Percentiles rank a stretch among this genome's conserved stretches.
These are phyloP conservation scores for Microdochium paspali DNA, from an alignment of 2,329 filamentous ascomycete species.

Conservation along the genomic window DNA sequence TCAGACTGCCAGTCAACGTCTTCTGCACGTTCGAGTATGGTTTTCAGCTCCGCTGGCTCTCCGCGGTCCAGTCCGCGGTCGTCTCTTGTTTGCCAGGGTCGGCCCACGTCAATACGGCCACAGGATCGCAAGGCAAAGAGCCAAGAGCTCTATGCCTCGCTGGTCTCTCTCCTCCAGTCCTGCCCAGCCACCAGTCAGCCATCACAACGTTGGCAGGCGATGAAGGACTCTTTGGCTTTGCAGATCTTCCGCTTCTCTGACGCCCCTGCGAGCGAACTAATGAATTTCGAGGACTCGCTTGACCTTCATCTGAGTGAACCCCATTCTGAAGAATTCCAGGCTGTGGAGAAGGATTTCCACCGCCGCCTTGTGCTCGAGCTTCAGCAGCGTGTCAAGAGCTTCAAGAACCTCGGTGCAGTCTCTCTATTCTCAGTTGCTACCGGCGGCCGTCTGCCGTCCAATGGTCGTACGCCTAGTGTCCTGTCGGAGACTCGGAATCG, in stretches of 20 bases:
- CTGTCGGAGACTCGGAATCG: constrained; percentile 25
- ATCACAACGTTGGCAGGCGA: constrained; percentile 38
- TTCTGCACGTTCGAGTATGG: constrained; percentile 29
- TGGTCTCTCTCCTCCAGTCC: constrained; percentile 45
- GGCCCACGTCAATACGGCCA: constrained; percentile 24
- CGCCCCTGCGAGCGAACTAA: constrained; percentile 36
- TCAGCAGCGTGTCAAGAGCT: constrained; percentile 39
- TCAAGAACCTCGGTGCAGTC: constrained; percentile 41
- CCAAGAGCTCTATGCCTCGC: constrained; percentile 39
- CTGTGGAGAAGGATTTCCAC: constrained; percentile 40
- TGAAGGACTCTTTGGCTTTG: constrained; percentile 43
- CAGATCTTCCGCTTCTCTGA: constrained; percentile 50
- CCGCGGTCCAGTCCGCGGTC: constrained; percentile 42
- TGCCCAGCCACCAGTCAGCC: constrained; percentile 31
- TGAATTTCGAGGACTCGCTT: constrained; percentile 39
- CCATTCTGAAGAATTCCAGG: constrained; percentile 32
- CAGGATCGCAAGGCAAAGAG: constrained; percentile 31
- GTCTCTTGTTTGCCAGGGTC: constrained; percentile 26
- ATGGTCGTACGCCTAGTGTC: not conserved
- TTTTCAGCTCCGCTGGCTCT: constrained; percentile 39
- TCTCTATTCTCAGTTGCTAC: constrained; percentile 46
- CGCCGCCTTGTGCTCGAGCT: constrained; percentile 38
- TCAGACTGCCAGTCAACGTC: not conserved
- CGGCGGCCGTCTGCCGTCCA: constrained; percentile 28
- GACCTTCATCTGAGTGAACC: constrained; percentile 31